These are phyloP conservation scores for Fusarium palustre DNA, from an alignment of 2,329 filamentous ascomycete genomes.

Conservation along the genomic window DNA sequence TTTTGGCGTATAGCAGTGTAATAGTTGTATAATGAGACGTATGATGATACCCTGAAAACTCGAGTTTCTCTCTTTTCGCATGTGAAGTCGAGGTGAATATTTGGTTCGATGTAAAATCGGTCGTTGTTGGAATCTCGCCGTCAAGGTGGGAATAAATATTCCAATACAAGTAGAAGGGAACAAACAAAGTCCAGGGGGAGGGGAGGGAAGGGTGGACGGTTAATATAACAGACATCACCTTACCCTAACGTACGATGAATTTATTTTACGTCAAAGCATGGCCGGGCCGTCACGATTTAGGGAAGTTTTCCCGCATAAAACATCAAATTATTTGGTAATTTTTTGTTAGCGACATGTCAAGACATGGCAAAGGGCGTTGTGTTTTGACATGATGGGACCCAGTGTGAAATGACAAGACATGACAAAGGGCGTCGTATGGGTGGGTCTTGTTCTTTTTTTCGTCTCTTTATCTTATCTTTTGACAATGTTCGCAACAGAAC, in stretches of 20 bases:
- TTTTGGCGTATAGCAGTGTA: slow-evolving; percentile 34
- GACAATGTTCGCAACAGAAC: slow-evolving; percentile 7
- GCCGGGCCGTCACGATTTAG: neutral
- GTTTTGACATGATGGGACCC: slow-evolving; percentile 24
- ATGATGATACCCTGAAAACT: slow-evolving; percentile 46
- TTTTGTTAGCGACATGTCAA: slow-evolving; percentile 17
- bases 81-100: slow-evolving; percentile 5
- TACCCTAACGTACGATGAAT: slow-evolving; percentile 13
- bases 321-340: slow-evolving; percentile 35
- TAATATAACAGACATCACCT: slow-evolving; percentile 9
- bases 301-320: slow-evolving; percentile 13
- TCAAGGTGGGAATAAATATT: neutral
- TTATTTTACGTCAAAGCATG: slow-evolving; percentile 30
- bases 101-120: neutral
- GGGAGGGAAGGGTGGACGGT: neutral
- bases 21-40: slow-evolving; percentile 39
- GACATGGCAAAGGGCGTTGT: slow-evolving; percentile 32
- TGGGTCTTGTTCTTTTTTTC: slow-evolving; percentile 11
- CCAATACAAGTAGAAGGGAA: neutral
- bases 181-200: neutral
- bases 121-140: neutral
- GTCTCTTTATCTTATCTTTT: slow-evolving; percentile 30
- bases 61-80: neutral
- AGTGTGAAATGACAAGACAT: slow-evolving; percentile 26
- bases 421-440: slow-evolving; percentile 27